Base-by-base conservation (phyloP, 1,284 basidiomycete species). In the Cryptococcus depauperatus region DNA sequence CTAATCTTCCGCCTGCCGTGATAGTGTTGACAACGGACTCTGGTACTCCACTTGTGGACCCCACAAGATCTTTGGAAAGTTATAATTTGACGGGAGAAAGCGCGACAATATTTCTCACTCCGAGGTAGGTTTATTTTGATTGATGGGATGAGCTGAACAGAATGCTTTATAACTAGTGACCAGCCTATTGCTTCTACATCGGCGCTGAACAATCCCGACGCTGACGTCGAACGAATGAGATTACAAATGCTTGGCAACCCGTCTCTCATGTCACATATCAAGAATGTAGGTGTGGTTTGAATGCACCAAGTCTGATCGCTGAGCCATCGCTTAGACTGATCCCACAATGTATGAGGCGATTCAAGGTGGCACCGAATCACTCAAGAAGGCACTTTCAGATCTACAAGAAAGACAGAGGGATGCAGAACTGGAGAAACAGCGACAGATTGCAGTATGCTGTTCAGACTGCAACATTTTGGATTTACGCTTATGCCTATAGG, bases 201-300 rank as follows among this genome's bases (percentile, higher is more conserved):
- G 23, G 18, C 40, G 3, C 38, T 40, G 1, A 19, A 33, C 28
- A 50, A 54, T 25, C 43, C 40, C 14, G 78, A 81, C 52, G 84
- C 83, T 47, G 88, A 92, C 56, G 74, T 85, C 22, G 93, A 97
- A 68, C 83, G 84, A 75, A 86, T 92, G 80, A 79, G 92, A 9
- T 72, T 90, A 21, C 90, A 92, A 58, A 66, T 93, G 14, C 74
- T 96, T 13, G 84, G 87, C 3, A 81, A 96, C 68, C 87, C 89
- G 0, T 61, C 74, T 0, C 70, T 95, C 26, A 84, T 96, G 81
- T 67, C 73, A 4, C 79, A 88, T 61, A 66, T 97, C 10, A 80
- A 77, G 44, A 71, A 79, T 57, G 88, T 85, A 43, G 52, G 77
- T 58, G 13, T 14, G 16, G 13, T 22, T 5, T 35, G 13, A 16